phyloP scores from a whole-genome alignment of 169 alveolate species.

The Plasmodium adleri region DNA sequence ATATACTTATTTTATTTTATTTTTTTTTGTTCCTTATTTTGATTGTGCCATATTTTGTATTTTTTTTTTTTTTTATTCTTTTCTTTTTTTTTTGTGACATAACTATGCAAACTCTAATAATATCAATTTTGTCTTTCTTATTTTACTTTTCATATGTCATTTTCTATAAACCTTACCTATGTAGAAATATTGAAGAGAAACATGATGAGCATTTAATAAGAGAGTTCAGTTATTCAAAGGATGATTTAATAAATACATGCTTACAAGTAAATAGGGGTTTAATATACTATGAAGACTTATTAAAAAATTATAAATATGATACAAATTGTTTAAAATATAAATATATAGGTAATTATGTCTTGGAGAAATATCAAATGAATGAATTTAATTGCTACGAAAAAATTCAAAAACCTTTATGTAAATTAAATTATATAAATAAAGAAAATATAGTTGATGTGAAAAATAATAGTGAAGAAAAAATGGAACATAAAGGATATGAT shows the following conservation, averaged over 20 bases:
- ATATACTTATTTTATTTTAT: no score
- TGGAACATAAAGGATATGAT: neutral
- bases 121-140: no score
- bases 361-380: slow-evolving; percentile 19
- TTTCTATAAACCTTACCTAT: no score
- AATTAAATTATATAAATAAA: slow-evolving; percentile 13
- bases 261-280: slow-evolving; percentile 17
- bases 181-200: neutral
- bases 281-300: slow-evolving; percentile 38
- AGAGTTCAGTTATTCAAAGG: neutral
- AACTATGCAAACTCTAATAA: no score
- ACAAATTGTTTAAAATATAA: slow-evolving; percentile 20
- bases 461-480: neutral
- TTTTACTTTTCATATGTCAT: no score
- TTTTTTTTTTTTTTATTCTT: no score
- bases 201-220: neutral
- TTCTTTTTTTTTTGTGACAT: no score
- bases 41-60: no score
- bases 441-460: neutral
- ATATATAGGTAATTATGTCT: slow-evolving; percentile 35
- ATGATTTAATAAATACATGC: slow-evolving; percentile 25
- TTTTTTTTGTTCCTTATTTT: no score
- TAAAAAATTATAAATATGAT: slow-evolving; percentile 34
- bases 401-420: slow-evolving; percentile 48
- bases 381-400: slow-evolving; percentile 32